Conservation (phyloP, 768 basidiomycete genomes). For the Russula foetens region DNA sequence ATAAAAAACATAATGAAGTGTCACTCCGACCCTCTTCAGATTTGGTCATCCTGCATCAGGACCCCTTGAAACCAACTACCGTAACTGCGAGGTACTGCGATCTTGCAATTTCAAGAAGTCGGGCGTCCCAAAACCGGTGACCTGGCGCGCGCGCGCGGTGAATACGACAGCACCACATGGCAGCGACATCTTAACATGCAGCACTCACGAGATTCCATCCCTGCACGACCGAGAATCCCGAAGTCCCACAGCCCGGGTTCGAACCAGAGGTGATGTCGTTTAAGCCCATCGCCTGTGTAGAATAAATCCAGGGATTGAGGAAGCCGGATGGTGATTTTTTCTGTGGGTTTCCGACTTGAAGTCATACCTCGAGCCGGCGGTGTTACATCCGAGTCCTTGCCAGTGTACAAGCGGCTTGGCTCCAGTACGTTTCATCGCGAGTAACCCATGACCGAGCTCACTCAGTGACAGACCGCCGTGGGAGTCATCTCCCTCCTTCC, state of each 20-base stretch:
- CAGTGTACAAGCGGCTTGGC: no score
- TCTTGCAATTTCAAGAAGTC: conserved; percentile 24
- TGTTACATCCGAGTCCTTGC: conserved; percentile 26
- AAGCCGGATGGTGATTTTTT: conserved; percentile 31
- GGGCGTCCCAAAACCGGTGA: conserved; percentile 27
- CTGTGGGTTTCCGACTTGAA: conserved; percentile 24
- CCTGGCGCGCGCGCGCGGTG: background rate
- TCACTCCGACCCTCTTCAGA: background rate
- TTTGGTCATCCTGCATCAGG: background rate
- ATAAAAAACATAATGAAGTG: background rate
- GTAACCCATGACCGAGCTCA: conserved; percentile 14
- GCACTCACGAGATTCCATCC: conserved; percentile 19
- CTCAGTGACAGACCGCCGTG: conserved; percentile 31
- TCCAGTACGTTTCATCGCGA: no score
- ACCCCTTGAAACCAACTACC: background rate
- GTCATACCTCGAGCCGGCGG: no score
- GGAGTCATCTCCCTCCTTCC: no score
- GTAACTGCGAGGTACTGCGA: no score
- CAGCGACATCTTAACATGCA: no score
- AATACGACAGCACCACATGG: background rate
- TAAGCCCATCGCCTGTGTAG: conserved; percentile 23
- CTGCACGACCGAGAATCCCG: conserved; percentile 30
- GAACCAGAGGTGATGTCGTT: conserved; percentile 48
- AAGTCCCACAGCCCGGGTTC: conserved; percentile 55
- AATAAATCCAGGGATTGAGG: conserved; percentile 32